These are phyloP conservation scores for Marsdenia floribunda DNA, from an alignment of 257 asterid genomes.

Conservation along the genomic window DNA sequence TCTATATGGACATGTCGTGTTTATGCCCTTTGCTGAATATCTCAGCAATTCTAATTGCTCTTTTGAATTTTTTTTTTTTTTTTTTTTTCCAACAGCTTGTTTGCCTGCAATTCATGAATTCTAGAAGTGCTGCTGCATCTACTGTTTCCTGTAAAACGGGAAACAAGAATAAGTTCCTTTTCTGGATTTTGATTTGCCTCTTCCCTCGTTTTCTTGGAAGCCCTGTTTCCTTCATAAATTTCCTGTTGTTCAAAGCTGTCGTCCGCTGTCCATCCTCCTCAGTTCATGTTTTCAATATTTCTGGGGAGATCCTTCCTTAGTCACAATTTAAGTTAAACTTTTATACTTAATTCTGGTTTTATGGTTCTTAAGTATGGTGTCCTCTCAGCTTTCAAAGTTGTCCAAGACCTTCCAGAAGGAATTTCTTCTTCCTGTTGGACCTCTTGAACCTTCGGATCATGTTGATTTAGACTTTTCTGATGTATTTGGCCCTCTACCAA, in stretches of 20 bases:
- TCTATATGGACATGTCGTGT: neutral
- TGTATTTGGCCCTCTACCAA: slow-evolving; percentile 56
- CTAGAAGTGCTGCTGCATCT: slow-evolving; percentile 44
- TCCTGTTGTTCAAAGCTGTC: slow-evolving; percentile 46
- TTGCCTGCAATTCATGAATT: slow-evolving; percentile 61
- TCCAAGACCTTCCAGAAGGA: slow-evolving; percentile 32
- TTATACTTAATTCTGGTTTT: slow-evolving; percentile 12
- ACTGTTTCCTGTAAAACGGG: slow-evolving; percentile 68
- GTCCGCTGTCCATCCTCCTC: slow-evolving; percentile 42
- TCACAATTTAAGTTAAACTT: slow-evolving; percentile 12
- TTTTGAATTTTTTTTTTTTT: neutral
- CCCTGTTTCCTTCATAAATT: slow-evolving; percentile 32
- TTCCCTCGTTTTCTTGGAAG: slow-evolving; percentile 48
- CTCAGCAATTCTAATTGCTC: neutral
- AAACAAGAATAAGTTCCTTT: slow-evolving; percentile 41
- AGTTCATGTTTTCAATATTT: slow-evolving; percentile 21
- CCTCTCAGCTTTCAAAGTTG: slow-evolving; percentile 35
- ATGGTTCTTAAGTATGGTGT: slow-evolving; percentile 45
- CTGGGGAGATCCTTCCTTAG: slow-evolving; percentile 16
- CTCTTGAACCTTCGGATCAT: slow-evolving; percentile 31
- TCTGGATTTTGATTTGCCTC: slow-evolving; percentile 41
- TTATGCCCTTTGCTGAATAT: neutral
- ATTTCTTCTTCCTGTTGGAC: slow-evolving; percentile 28
- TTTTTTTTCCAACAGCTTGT: slow-evolving; percentile 26
- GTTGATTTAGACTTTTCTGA: slow-evolving; percentile 64